phyloP scores from a whole-genome alignment of 306 rosid genomes.

The Pterocarpus santalinus region DNA sequence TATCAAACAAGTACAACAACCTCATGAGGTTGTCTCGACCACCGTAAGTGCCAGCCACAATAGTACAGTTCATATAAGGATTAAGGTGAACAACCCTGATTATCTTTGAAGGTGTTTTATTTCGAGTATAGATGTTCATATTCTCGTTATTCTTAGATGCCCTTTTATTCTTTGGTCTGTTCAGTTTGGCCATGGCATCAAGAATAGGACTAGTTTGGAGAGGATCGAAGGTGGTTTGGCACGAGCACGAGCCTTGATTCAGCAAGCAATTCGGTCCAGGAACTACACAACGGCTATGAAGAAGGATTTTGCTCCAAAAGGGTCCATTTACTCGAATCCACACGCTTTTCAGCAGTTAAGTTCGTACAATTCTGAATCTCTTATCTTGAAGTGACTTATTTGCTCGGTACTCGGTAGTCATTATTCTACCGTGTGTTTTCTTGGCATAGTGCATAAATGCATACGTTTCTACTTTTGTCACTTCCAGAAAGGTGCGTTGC shows the following conservation, averaged over 20 bases:
- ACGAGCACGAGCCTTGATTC: slow-evolving; percentile 39
- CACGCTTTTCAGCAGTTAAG: slow-evolving; percentile 56
- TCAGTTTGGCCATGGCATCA: slow-evolving; percentile 35
- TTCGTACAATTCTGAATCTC: neutral
- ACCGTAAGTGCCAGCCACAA: slow-evolving; percentile 9
- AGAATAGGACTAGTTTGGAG: slow-evolving; percentile 44
- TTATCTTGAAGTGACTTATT: neutral
- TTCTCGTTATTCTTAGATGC: neutral
- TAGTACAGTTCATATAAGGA: neutral
- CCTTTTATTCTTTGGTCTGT: neutral
- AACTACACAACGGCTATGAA: neutral
- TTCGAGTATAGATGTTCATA: neutral
- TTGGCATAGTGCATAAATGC: neutral
- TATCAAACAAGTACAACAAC: neutral
- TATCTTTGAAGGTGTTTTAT: neutral
- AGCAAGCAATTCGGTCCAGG: slow-evolving; percentile 43
- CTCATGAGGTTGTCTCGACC: neutral
- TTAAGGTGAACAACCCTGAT: slow-evolving; percentile 40
- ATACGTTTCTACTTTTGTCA: no score
- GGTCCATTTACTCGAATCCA: slow-evolving; percentile 50
- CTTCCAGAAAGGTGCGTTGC: no score
- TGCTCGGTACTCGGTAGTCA: neutral
- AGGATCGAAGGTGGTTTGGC: slow-evolving; percentile 48
- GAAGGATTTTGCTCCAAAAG: slow-evolving; percentile 43
- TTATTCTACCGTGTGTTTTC: neutral